Evolutionary conservation across 1,139 yeast genomes (phyloP).

Genomic region (Nadsonia starkeyi-henricii): DNA sequence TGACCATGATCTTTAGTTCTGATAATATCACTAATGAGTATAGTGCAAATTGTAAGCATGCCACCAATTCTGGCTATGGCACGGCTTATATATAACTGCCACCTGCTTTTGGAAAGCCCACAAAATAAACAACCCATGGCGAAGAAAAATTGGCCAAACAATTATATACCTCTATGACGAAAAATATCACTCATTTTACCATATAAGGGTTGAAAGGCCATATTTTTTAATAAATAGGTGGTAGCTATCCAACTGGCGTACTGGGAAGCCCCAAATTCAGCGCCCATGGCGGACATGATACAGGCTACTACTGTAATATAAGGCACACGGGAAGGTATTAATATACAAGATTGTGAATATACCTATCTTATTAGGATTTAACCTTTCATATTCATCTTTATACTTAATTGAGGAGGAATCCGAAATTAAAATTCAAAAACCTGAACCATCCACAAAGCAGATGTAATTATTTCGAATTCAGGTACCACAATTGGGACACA

Average conservation of each 20-base stretch:
- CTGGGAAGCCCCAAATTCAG: slow-evolving; percentile 42
- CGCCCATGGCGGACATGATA: slow-evolving; percentile 46
- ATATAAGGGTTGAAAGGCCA: slow-evolving; percentile 62
- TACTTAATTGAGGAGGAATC: no score
- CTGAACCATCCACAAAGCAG: no score
- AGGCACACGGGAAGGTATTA: slow-evolving; percentile 42
- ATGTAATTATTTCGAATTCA: no score
- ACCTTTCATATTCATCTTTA: no score
- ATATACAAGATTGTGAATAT: no score
- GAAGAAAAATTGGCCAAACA: slow-evolving; percentile 36
- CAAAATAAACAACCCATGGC: slow-evolving; percentile 41
- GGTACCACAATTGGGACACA: no score
- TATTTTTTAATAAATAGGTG: slow-evolving; percentile 43
- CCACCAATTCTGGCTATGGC: slow-evolving; percentile 52
- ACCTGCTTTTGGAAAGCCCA: slow-evolving; percentile 31
- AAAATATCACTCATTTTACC: slow-evolving; percentile 80
- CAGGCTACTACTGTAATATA: slow-evolving; percentile 57
- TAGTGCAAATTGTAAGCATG: slow-evolving; percentile 38
- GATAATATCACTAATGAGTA: slow-evolving; percentile 43
- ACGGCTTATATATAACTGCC: slow-evolving; percentile 43
- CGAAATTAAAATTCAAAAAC: no score
- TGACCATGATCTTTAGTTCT: slow-evolving; percentile 44
- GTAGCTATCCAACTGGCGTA: slow-evolving; percentile 49
- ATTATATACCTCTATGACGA: slow-evolving; percentile 49
- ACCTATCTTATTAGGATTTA: no score